Base-by-base conservation (phyloP, 768 basidiomycete genomes). In the Boletus subparvulus region DNA sequence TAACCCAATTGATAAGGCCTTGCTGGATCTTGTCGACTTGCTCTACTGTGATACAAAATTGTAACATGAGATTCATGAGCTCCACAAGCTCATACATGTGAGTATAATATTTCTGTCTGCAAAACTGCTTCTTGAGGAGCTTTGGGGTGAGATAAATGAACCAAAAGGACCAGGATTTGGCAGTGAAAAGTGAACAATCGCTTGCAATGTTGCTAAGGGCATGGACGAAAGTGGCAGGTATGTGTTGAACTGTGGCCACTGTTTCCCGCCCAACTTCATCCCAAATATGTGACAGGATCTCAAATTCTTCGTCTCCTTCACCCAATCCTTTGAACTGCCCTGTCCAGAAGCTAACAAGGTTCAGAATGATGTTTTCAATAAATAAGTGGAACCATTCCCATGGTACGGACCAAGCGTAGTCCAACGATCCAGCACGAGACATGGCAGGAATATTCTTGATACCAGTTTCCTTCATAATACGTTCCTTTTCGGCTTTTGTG, bases 291-390 rank as follows among this genome's bases (percentile, higher is more conserved):
- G 45, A 40, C 0, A 30, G 21, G 16, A 78, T 56, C 4, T 63
- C 48, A 35, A 76, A 78, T 7, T 65, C 63, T 3, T 66, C 72
- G 1, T 8, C 42, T 0, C 69, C 70, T 8, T 62, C 42, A 41
- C 75, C 69, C 3, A 79, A 61, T 3, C 61, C 74, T 58, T 80
- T 81, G 69, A 52, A 52, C 17, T 45, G 14, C 5, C 51, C 42
- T 13, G 42, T 52, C 51, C 51, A 52, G 10, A 53, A 32, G 35
- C 2, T 6, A 5, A 35, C 35, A 12, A 35, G 35, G 13, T 35
- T 35, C 4, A 4, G 35, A 35, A 35, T 35, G 5, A 35, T 6
- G 2, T 35, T 35, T 35, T 35, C 35, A 13, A 35, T 12, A 14
- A 35, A 13, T 5, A 35, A 1, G 13, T 35, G 35, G 13, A 35